phyloP scores from a whole-genome alignment of 2,329 filamentous ascomycete species.

The Aspergillus ruber region DNA sequence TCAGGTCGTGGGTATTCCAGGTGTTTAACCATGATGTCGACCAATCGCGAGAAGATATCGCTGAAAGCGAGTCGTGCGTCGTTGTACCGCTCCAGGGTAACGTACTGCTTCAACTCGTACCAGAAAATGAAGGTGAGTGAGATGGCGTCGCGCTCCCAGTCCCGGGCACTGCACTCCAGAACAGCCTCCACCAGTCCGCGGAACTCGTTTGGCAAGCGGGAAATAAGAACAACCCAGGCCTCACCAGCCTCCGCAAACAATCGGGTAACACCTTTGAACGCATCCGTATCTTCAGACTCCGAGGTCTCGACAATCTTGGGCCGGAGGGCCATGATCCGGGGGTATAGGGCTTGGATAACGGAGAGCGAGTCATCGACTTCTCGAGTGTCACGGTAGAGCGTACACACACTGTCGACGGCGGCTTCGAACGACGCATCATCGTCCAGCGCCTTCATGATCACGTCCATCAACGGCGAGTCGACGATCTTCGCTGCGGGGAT shows the following conservation, averaged over 20 bases:
- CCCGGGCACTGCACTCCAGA: slow-evolving; percentile 81
- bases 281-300: slow-evolving; percentile 75
- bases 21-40: slow-evolving; percentile 88
- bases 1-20: slow-evolving; percentile 80
- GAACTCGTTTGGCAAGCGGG: slow-evolving; percentile 75
- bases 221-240: slow-evolving; percentile 88
- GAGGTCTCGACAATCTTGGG: slow-evolving; percentile 70
- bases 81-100: slow-evolving; percentile 84
- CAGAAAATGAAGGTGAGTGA: slow-evolving; percentile 94
- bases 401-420: slow-evolving; percentile 85
- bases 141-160: slow-evolving; percentile 85
- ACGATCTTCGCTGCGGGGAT: slow-evolving; percentile 78
- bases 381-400: slow-evolving; percentile 82
- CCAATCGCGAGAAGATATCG: slow-evolving; percentile 79
- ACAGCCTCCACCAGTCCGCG: slow-evolving; percentile 79
- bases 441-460: slow-evolving; percentile 71
- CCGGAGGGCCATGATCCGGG: slow-evolving; percentile 67
- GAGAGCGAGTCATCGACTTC: slow-evolving; percentile 87
- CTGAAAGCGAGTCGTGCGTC: slow-evolving; percentile 69
- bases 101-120: slow-evolving; percentile 96
- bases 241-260: slow-evolving; percentile 91
- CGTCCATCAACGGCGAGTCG: slow-evolving; percentile 73
- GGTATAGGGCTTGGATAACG: slow-evolving; percentile 75
- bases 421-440: slow-evolving; percentile 74
- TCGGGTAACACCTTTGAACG: slow-evolving; percentile 80